Evolutionary conservation across 2,329 filamentous ascomycete genomes (phyloP), one percentile per base, ranked within the genome.

Genomic region (Colletotrichum paranaense): DNA sequence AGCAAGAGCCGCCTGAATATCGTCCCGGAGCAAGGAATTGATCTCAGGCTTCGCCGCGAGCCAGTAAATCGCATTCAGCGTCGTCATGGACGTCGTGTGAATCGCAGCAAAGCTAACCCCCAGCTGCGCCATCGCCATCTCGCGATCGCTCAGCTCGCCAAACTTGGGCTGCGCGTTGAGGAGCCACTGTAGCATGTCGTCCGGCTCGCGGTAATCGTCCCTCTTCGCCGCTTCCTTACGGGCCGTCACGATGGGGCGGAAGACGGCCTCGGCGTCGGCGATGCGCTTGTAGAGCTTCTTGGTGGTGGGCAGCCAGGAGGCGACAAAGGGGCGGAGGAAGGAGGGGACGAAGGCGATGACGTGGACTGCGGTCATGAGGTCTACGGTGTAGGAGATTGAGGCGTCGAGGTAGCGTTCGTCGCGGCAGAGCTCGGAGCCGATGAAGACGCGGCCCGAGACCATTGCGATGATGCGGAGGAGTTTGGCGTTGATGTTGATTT

Each of bases 101-200:
- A 90, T 89, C 3, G 88, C 85, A 0, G 87, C 87, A 64, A 88
- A 86, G 53, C 81, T 84, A 11, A 88, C 73, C 0, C 79, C 78
- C 7, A 88, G 81, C 77, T 88, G 83, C 24, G 84, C 77, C 52
- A 79, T 80, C 7, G 86, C 82, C 14, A 87, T 75, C 26, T 82
- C 79, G 46, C 80, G 79, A 68, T 82, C 79, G 12, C 76, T 78
- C 66, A 78, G 66, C 8, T 77, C 75, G 4, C 76, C 76, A 14
- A 82, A 82, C 76, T 84, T 82, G 3, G 77, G 67, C 28, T 83
- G 79, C 0, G 78, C 78, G 49, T 85, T 82, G 12, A 86, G 79
- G 5, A 88, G 56, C 86, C 86, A 88, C 76, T 87, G 84, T n/a
- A 86, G 80, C 79, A 87, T 85, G 74, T 88, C 86, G 68, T 87